phyloP scores from a whole-genome alignment of 352 stramenopile species.

The Pythium chondricola region DNA sequence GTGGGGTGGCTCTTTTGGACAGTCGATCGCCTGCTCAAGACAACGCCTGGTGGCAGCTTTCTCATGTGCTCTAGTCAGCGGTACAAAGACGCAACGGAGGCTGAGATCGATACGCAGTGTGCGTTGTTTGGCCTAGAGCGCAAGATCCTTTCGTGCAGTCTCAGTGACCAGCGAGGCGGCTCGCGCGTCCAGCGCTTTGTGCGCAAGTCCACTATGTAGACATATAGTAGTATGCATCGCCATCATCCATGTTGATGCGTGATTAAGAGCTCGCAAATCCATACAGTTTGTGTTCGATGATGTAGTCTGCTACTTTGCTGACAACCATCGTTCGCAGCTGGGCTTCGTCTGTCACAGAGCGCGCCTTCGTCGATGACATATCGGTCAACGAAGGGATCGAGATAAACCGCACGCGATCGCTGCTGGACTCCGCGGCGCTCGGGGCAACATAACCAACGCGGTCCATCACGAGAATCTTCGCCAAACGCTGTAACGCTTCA shows the following conservation, averaged over 20 bases:
- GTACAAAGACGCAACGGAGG: slow-evolving; percentile 68
- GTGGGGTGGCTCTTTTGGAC: slow-evolving; percentile 74
- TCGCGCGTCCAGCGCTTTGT: slow-evolving; percentile 58
- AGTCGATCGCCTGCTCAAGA: slow-evolving; percentile 46
- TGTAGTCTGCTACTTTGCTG: slow-evolving; percentile 70
- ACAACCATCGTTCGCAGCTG: slow-evolving; percentile 39
- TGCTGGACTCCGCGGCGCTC: slow-evolving; percentile 12
- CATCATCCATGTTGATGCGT: too few species aligned
- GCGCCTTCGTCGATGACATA: slow-evolving; percentile 67
- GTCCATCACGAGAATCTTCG: slow-evolving; percentile 68
- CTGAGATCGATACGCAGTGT: slow-evolving; percentile 59
- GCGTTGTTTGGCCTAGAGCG: slow-evolving; percentile 37
- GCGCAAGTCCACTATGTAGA: too few species aligned
- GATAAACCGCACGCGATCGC: slow-evolving; percentile 38
- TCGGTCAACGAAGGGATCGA: slow-evolving; percentile 56
- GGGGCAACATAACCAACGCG: slow-evolving; percentile 57
- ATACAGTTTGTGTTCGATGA: slow-evolving; percentile 67
- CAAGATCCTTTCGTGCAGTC: slow-evolving; percentile 37
- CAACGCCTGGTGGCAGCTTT: slow-evolving; percentile 21
- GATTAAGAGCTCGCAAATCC: too few species aligned
- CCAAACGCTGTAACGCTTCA: slow-evolving; percentile 57
- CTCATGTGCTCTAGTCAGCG: slow-evolving; percentile 74
- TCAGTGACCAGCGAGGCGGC: slow-evolving; percentile 23
- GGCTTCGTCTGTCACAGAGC: slow-evolving; percentile 26
- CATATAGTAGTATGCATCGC: slow-evolving; percentile 10